These are phyloP conservation scores for Backusella macrospora DNA, from an alignment of 192 early-diverging fungal genomes.

Conservation along the genomic window DNA sequence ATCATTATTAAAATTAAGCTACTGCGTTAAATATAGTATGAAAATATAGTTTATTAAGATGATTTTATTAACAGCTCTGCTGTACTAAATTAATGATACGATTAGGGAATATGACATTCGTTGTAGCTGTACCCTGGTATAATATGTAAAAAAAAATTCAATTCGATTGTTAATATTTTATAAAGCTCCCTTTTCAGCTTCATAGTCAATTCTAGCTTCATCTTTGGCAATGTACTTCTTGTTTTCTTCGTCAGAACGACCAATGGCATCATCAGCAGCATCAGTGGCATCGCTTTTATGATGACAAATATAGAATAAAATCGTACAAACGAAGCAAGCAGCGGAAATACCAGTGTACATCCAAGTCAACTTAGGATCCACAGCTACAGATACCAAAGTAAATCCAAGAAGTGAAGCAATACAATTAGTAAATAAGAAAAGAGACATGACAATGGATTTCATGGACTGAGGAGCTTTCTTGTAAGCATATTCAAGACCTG, in stretches of 20 bases:
- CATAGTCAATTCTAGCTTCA: constrained; percentile 21
- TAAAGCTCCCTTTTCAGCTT: constrained; percentile 6
- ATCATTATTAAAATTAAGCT: neutral
- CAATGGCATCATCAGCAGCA: constrained; percentile 37
- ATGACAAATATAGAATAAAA: constrained; percentile 57
- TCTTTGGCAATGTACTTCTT: neutral
- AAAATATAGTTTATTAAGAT: neutral
- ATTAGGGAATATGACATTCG: neutral
- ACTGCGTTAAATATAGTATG: neutral
- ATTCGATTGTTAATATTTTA: neutral
- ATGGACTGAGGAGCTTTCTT: constrained; percentile 61
- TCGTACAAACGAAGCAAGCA: constrained; percentile 33
- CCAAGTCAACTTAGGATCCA: constrained; percentile 50
- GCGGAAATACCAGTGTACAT: constrained; percentile 63
- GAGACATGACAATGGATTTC: constrained; percentile 72
- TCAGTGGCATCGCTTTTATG: constrained; percentile 52
- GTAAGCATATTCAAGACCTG: constrained; percentile 72
- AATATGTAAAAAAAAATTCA: neutral
- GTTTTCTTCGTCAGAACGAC: constrained; percentile 19
- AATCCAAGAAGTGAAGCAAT: constrained; percentile 59
- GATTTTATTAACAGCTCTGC: neutral
- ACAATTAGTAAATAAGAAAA: constrained; percentile 62
- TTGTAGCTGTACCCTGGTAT: neutral
- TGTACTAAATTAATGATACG: neutral
- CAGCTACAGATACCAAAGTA: constrained; percentile 56